Evolutionary conservation across 306 rosid genomes (phyloP).

Genomic region (Astragalus glycyphyllos): DNA sequence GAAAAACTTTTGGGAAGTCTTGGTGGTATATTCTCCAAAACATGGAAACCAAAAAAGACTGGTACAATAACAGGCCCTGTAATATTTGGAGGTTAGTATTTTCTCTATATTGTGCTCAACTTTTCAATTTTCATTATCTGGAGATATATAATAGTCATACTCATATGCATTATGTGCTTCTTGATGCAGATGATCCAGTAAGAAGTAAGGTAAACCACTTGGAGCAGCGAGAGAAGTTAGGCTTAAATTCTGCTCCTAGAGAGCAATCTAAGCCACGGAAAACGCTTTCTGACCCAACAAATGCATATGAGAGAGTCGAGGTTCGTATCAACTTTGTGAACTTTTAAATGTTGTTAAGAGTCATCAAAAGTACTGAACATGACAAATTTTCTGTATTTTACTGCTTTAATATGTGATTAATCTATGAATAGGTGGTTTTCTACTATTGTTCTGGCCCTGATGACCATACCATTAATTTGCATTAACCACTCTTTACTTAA

Average conservation of each 20-base stretch:
- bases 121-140: constrained; percentile 8
- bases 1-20: constrained; percentile 95
- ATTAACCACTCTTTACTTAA: constrained; percentile 21
- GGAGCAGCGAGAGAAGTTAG: constrained; percentile 88
- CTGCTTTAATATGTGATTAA: constrained; percentile 15
- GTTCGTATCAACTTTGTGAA: constrained; percentile 53
- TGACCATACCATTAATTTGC: constrained; percentile 4
- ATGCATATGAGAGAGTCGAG: constrained; percentile 81
- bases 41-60: constrained; percentile 95
- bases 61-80: constrained; percentile 78
- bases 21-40: constrained; percentile 94
- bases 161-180: constrained; percentile 32
- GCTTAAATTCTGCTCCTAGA: constrained; percentile 64
- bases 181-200: constrained; percentile 57
- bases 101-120: constrained; percentile 1
- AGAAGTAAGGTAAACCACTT: constrained; percentile 58
- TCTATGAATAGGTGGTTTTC: constrained; percentile 11
- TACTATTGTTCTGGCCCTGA: constrained; percentile 16
- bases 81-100: constrained; percentile 57
- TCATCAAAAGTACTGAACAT: constrained; percentile 19
- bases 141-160: constrained; percentile 1
- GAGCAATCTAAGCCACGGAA: constrained; percentile 54
- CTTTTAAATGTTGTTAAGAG: neutral
- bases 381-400: constrained; percentile 5
- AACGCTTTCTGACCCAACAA: constrained; percentile 59